These are phyloP conservation scores for Marasmius oreades DNA, from an alignment of 1,284 basidiomycete species.

Conservation along the genomic window DNA sequence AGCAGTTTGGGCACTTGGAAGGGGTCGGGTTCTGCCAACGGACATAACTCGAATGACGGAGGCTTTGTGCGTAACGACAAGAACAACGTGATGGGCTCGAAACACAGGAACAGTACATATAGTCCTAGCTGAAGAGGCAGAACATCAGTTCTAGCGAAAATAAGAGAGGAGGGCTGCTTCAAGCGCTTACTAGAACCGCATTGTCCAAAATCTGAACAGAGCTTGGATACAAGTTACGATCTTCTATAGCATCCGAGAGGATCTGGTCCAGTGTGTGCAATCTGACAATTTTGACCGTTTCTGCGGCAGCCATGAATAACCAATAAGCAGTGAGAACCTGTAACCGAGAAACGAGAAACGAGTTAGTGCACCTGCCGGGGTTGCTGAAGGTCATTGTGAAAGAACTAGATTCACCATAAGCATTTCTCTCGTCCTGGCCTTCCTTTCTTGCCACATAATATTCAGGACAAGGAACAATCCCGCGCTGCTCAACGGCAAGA, in stretches of 20 bases:
- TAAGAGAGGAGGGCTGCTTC: background rate
- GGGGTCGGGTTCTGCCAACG: background rate
- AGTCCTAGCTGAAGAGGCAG: background rate
- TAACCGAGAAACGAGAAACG: no score
- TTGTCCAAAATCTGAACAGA: slow-evolving; percentile 25
- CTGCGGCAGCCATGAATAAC: slow-evolving; percentile 19
- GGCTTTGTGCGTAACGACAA: background rate
- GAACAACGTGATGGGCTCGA: background rate
- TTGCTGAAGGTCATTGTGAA: no score
- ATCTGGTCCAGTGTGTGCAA: slow-evolving; percentile 19
- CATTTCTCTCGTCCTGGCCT: slow-evolving; percentile 16
- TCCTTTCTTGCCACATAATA: slow-evolving; percentile 19
- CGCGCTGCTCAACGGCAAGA: slow-evolving; percentile 21
- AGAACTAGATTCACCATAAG: slow-evolving; percentile 18
- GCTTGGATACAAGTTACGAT: slow-evolving; percentile 21
- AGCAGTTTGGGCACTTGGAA: no score
- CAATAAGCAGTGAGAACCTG: slow-evolving; percentile 23
- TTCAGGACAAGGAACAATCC: slow-evolving; percentile 16
- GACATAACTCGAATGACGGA: background rate
- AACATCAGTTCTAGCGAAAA: no score
- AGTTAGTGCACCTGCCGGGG: no score
- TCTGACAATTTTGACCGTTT: slow-evolving; percentile 19
- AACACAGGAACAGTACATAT: background rate
- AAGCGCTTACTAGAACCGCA: slow-evolving; percentile 21
- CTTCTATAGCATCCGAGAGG: slow-evolving; percentile 17